These are phyloP conservation scores for Pseudogymnoascus sp. DNA, from an alignment of 2,329 filamentous ascomycete species.

Conservation along the genomic window DNA sequence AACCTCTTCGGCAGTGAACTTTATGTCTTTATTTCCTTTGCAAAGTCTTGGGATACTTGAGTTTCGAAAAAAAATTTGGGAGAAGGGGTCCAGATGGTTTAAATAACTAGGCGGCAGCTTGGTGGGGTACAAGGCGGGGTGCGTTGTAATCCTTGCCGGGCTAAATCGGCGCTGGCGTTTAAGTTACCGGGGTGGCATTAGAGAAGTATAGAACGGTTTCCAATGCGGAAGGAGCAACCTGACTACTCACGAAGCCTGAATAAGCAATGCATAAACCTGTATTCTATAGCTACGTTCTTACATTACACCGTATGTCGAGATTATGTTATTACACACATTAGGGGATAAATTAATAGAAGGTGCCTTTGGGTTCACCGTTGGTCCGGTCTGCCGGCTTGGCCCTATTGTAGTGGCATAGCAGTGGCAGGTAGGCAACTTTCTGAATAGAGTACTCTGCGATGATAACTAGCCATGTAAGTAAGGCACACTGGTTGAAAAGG, in stretches of 20 bases:
- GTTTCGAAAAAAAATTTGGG: background rate
- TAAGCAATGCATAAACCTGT: background rate
- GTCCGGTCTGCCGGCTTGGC: background rate
- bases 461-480: background rate
- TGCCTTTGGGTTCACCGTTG: background rate
- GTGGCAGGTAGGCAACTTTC: background rate
- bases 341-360: background rate
- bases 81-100: background rate
- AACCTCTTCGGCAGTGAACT: background rate
- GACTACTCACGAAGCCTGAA: background rate
- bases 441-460: background rate
- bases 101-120: background rate
- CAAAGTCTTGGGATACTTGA: background rate
- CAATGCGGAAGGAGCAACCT: background rate
- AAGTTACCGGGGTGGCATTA: background rate
- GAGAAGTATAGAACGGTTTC: background rate
- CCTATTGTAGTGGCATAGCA: background rate
- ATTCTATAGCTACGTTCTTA: background rate
- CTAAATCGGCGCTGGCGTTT: background rate
- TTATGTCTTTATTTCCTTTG: background rate
- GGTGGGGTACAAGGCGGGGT: slow-evolving; percentile 3
- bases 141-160: background rate
- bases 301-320: background rate
- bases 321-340: background rate
- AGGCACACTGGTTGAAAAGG: background rate